These are phyloP conservation scores for Ceratocystis harringtonii DNA, from an alignment of 2,329 filamentous ascomycete genomes.

Conservation along the genomic window DNA sequence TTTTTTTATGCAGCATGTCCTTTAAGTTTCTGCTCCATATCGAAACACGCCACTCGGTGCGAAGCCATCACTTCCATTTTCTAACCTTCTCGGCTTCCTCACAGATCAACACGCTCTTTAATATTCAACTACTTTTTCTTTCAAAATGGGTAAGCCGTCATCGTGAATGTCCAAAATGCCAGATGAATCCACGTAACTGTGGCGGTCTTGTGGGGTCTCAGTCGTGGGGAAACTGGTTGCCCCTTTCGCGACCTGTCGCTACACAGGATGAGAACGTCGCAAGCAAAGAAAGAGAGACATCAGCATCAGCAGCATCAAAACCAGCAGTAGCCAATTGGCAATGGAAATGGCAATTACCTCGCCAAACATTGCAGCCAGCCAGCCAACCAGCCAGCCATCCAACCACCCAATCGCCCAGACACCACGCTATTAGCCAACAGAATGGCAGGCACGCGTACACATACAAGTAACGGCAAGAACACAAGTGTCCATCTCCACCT, in stretches of 20 bases:
- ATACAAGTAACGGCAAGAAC: neutral
- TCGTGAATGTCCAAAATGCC: neutral
- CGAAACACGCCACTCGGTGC: neutral
- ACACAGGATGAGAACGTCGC: neutral
- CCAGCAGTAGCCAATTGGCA: neutral
- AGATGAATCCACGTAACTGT: neutral
- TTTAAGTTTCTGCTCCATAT: neutral
- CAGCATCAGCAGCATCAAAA: neutral
- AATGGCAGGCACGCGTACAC: neutral
- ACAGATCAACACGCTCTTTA: constrained; percentile 1
- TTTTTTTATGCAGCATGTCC: constrained; percentile 12
- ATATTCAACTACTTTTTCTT: neutral
- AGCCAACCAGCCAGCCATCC: neutral
- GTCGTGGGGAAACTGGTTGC: neutral
- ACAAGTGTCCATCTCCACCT: neutral
- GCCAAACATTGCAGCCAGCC: neutral
- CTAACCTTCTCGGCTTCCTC: neutral
- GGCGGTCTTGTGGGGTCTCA: neutral
- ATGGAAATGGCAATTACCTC: constrained; percentile 1
- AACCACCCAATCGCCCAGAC: neutral
- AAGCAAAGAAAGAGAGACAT: neutral
- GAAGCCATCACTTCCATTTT: neutral
- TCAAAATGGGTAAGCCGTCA: constrained; percentile 1
- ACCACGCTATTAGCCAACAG: no score
- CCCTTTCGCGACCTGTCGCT: neutral